Base-by-base conservation (phyloP, 2,329 filamentous ascomycete species). In the Venturia aucupariae region DNA sequence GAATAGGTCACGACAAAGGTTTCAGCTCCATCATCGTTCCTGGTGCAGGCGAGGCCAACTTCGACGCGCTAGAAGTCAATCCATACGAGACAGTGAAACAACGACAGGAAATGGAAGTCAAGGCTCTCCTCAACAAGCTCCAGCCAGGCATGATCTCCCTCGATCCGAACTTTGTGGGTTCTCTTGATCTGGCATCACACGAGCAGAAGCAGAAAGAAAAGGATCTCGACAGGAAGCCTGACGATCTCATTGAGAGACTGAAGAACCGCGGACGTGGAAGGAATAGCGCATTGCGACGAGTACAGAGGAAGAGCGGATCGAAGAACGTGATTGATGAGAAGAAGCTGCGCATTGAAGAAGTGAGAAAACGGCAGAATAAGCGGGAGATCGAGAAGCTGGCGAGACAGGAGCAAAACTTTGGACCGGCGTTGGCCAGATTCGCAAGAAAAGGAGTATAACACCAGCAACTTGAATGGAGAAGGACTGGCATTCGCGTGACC, bases 321-420 rank as follows among this genome's bases (percentile, higher is more conserved):
- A 90, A 89, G 82, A 97, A 97, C 75, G 85, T 99, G 65, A 92
- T 99, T 74, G 94, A 99, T 79, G 94, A 97, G 82, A 92, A 93
- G 83, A 87, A 90, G 73, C 77, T 96, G 75, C 87, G 88, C 73
- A 88, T 92, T 60, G 90, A 97, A 75, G 90, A 92, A 77, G 80
- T 96, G 74, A 87, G 88, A 79, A 84, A 85, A 73, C 81, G 83
- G 68, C 81, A 83, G 71, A 86, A 87, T 69, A 85, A 88, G 75
- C 85, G 85, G 75, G 84, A 87, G 70, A 83, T 87, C 73, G 84
- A 86, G 71, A 86, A 82, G 71, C 78, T 87, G 69, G 82, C 85
- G 71, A 83, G 84, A 72, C 85, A 90, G 75, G 83, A 89, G 74
- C 83, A 82, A 65, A 88, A 93, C 69, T 80, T 97, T 68, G 94